Conservation (phyloP, 805 yeast genomes). For the Saccharomyces eubayanus region DNA sequence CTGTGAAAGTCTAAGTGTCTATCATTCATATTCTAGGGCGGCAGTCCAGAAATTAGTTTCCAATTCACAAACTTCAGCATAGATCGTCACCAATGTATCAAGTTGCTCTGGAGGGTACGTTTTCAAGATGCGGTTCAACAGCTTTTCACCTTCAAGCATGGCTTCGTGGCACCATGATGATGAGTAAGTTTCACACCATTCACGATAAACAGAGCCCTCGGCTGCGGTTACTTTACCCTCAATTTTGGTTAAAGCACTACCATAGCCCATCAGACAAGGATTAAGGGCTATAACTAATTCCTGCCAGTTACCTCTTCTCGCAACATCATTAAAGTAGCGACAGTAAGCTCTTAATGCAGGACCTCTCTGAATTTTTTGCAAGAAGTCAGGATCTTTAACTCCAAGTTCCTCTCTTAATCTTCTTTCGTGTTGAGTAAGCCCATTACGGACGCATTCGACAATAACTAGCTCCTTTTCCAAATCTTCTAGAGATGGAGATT, state of each 20-base stretch:
- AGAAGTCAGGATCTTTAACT: constrained; percentile 36
- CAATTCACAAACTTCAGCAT: constrained; percentile 47
- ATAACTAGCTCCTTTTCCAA: constrained; percentile 44
- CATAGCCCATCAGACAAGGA: constrained; percentile 71
- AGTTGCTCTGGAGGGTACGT: constrained; percentile 39
- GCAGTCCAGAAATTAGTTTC: constrained; percentile 69
- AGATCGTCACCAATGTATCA: constrained; percentile 47
- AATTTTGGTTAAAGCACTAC: constrained; percentile 40
- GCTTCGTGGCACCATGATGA: constrained; percentile 52
- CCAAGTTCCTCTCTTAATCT: constrained; percentile 37
- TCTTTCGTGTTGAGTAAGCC: constrained; percentile 47
- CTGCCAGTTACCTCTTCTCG: constrained; percentile 48
- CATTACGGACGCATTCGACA: constrained; percentile 44
- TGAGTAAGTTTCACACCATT: constrained; percentile 59
- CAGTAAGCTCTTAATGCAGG: constrained; percentile 54
- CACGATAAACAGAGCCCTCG: constrained; percentile 23
- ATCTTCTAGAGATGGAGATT: constrained; percentile 47
- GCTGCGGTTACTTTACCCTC: constrained; percentile 29
- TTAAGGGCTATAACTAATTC: constrained; percentile 61
- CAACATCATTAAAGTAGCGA: constrained; percentile 48
- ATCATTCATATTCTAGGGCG: constrained; percentile 19
- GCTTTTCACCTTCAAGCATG: constrained; percentile 40
- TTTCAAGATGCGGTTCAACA: constrained; percentile 39
- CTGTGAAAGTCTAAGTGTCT: background rate
- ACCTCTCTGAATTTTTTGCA: constrained; percentile 41